Conservation (phyloP, 345 rosid species). For the Populus alba region DNA sequence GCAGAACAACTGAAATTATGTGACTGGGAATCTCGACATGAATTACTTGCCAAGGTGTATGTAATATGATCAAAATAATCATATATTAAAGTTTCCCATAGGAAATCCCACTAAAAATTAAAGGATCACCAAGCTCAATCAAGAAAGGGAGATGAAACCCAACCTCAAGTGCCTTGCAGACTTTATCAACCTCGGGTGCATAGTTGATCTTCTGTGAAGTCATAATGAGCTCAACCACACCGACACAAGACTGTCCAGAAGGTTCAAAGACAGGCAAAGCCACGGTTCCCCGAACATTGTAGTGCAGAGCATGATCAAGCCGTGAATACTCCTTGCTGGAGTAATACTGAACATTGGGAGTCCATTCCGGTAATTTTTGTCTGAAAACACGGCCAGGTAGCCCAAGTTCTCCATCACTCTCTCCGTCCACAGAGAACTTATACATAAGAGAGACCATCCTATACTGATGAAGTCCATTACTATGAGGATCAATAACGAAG, state of each 20-base stretch:
- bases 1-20: constrained; percentile 42
- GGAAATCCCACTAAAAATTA: background rate
- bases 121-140: background rate
- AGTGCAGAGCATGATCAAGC: constrained; percentile 67
- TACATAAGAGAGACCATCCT: constrained; percentile 79
- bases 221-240: constrained; percentile 83
- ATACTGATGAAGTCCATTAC: constrained; percentile 75
- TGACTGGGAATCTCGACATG: constrained; percentile 32
- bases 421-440: constrained; percentile 73
- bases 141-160: constrained; percentile 26
- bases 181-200: constrained; percentile 92
- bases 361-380: constrained; percentile 88
- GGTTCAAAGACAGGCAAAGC: constrained; percentile 94
- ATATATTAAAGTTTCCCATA: background rate
- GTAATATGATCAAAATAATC: background rate
- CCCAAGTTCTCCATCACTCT: constrained; percentile 66
- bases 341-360: constrained; percentile 90
- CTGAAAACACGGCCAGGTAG: constrained; percentile 95
- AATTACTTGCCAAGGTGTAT: background rate
- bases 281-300: constrained; percentile 79
- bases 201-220: constrained; percentile 82
- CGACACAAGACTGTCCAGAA: constrained; percentile 76
- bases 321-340: constrained; percentile 72
- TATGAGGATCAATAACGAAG: constrained; percentile 69
- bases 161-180: constrained; percentile 99